Base-by-base conservation (phyloP, 2,329 filamentous ascomycete species). In the Hypoxylon sp. region DNA sequence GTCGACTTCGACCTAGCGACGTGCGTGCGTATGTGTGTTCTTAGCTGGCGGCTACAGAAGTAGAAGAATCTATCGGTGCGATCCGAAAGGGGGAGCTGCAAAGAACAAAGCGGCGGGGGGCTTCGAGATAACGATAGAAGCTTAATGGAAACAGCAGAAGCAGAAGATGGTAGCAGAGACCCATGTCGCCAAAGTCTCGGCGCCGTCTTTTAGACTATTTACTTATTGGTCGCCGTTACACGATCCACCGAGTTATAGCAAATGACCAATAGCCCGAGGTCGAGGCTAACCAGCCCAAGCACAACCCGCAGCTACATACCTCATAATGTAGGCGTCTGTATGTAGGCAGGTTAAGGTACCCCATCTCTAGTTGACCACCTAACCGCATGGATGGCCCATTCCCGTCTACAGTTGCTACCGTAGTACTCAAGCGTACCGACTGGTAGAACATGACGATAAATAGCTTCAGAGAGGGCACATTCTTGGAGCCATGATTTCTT, bases 61-160 rank as follows among this genome's bases (percentile, higher is more conserved):
- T 42, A 56, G 68, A 63, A 65, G 49, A 59, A 63, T 65, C 42
- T 37, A 65, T 58, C 72, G 74, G 75, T 68, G 51, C 59, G 58
- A 64, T 72, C 77, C 76, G 49, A 77, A 77, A 74, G 59, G 69
- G 75, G 77, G 77, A 78, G 77, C 75, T 78, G 77, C 73, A 77
- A 71, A 73, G 76, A 78, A 77, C 56, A 71, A 70, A 63, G 69
- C 49, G 68, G 66, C 72, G 72, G 69, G 72, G 74, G 69, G 22
- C 69, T 69, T 69, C 67, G 68, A 76, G 75, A 78, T 78, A 78
- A 77, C 73, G 73, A 76, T 78, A 69, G 77, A 78, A 78, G 75
- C 71, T 74, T 61, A 60, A 73, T 76, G 61, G 77, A 77, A 78
- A 74, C 70, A 64, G 46, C 17, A 66, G 64, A 60, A 66, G 60